Base-by-base conservation (phyloP, 805 yeast genomes). In the Tetrapisispora nanseiensis region DNA sequence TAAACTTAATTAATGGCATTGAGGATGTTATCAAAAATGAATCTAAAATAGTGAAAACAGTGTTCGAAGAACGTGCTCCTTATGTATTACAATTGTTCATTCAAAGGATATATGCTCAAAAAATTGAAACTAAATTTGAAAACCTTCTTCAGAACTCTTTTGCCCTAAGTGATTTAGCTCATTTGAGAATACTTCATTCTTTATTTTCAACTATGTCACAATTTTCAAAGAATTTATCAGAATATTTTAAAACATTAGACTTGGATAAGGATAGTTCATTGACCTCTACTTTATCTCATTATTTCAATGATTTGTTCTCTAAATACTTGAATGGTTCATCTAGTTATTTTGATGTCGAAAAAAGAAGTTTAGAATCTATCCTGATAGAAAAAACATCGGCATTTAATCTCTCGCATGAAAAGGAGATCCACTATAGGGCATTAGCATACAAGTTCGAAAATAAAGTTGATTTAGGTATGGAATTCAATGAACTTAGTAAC, bases 101-200 rank as follows among this genome's bases (percentile, higher is more conserved):
- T 28, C 85, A 82, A 55, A 72, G 95, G 51, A 69, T 83, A 10
- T 84, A 81, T 62, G 87, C 82, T 0, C 90, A 84, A 59, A 73
- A 84, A 49, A 64, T 82, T 26, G 73, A 75, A 48, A 68, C 74
- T 16, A 70, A 75, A 51, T 67, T 80, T 15, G 78, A 77, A 46
- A 63, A 73, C 1, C 65, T 84, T 26, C 61, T 87, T 26, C 77
- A 72, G 39, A 75, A 72, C 43, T 80, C 95, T 0, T 71, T 75
- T 37, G 71, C 82, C 1, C 66, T 75, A 6, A 76, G 85, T 20
- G 69, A 78, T 2, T 63, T 87, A 40, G 82, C 95, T 0, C 86
- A 82, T 56, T 78, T 87, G 2, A 72, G 97, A 53, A 71, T 81
- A 1, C 62, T 90, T 27, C 84, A 86, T 61, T 68, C 79, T 2